Evolutionary conservation across 2,329 filamentous ascomycete genomes (phyloP), one percentile per base, ranked within the genome.

Genomic region (Ophiobolus disseminans): DNA sequence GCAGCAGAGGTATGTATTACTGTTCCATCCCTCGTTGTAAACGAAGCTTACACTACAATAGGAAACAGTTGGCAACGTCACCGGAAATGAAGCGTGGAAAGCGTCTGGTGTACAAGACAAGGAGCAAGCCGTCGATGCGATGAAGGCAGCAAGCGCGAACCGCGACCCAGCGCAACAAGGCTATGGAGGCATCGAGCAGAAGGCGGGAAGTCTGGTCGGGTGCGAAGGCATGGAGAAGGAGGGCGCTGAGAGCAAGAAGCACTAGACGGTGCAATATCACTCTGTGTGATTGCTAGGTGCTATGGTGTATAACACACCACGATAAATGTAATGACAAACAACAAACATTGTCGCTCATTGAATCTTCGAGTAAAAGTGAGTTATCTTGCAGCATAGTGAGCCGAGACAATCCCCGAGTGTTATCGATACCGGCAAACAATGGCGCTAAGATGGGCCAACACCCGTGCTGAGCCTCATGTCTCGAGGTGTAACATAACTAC

Each of bases 221-320:
- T 90, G 87, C 57, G 83, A 87, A 69, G 87, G 87, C 0, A 89
- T 90, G 87, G 75, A 82, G 70, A 78, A 67, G 57, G 67, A 72
- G 60, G 68, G 68, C 0, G 63, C 51, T 1, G 60, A 65, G 59
- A 64, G 57, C 28, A 68, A 65, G 62, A 60, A 63, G 50, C 38
- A 66, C 50, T 59, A 57, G 26, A 31, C n/a, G 10, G 10, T 22
- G n/a, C n/a, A n/a, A n/a, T n/a, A n/a, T n/a, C n/a, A n/a, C n/a
- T n/a, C n/a, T n/a, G n/a, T n/a, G n/a, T n/a, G n/a, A n/a, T n/a
- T n/a, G n/a, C n/a, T n/a, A n/a, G n/a, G n/a, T n/a, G n/a, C n/a
- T n/a, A n/a, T n/a, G n/a, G n/a, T n/a, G n/a, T n/a, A n/a, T n/a
- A n/a, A n/a, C n/a, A n/a, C n/a, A n/a, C n/a, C n/a, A n/a, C n/a